Base-by-base conservation (phyloP, 768 basidiomycete genomes). In the Suillus decipiens region DNA sequence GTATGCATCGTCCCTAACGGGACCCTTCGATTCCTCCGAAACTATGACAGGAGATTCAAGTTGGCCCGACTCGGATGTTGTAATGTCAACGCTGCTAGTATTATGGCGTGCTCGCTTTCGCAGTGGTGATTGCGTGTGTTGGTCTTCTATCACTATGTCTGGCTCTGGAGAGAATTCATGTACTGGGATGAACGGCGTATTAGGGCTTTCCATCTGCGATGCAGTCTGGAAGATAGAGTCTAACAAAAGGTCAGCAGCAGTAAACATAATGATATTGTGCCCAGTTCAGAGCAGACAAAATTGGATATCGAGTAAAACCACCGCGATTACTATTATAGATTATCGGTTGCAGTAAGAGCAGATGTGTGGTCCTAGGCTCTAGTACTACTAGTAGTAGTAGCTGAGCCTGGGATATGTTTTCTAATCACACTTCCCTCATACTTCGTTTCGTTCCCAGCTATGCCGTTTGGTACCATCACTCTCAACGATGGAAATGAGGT, bases 1-100 rank as follows among this genome's bases (percentile, higher is more conserved):
- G 68, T 83, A 91, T 7, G 70, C 71, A n/a, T 78, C 71, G 67
- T 91, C 89, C 59, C 81, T 69, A 37, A 58, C 48, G 14, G 53
- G 71, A 8, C 41, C 42, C 6, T 66, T 53, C 45, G 59, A 24
- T 12, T 69, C 73, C 19, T 63, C 65, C 12, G 64, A 28, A 36
- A 42, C 28, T 28, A 8, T 33, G 14, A 63, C 12, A 11, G 19
- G 48, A 36, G 62, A n/a, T 37, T 37, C 36, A 37, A 39, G 37
- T 14, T 45, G 37, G 10, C 58, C 17, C 12, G 64, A 24, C 24
- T 64, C 66, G 34, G 53, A 43, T 34, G 39, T 64, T 67, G 59
- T 63, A 61, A 51, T 19, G 9, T 19, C 2, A 31, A 33, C 11
- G 51, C 31, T 33, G 17, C 31, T 19, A 50, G 48, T 11, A 50